Evolutionary conservation across 164 flowering plant species (phyloP), one percentile per base, ranked within the genome.

Genomic region (Magnolia sinica): DNA sequence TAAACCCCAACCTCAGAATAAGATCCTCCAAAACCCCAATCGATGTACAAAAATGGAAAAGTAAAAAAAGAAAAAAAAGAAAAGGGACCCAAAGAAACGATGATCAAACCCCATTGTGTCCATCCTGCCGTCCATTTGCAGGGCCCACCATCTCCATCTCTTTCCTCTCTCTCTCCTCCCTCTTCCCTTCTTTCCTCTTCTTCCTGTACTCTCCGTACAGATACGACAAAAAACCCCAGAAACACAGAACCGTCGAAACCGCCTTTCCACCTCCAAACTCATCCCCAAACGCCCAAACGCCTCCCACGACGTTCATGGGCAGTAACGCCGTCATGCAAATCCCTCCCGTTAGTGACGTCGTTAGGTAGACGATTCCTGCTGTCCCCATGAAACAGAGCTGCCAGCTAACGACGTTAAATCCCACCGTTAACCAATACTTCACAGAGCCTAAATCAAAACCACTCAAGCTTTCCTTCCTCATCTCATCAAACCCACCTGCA

Each of bases 311-410:
- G 78, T 89, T 91, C 81, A 87, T 74, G 18, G 86, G 89, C 80
- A 91, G 65, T 68, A 93, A 70, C 69, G 96, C 93, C 80, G 95
- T 93, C 90, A 85, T 88, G 89, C 96, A 93, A 11, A 93, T 84
- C 73, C 93, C 98, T 2, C 92, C 87, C 7, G 92, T 91, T 20
- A 93, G 29, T 19, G 91, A 87, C 64, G 89, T 84, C 29, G 98
- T 92, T 80, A 91, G 27, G 80, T 84, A 93, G 64, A 93, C 92
- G 80, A 91, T 80, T 77, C 98, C 98, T 1, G 98, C 93, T 9
- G 98, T 89, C 16, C 95, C 98, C 89, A 91, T 79, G 79, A 93
- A 91, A 75, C 88, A 86, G 58, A 91, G 19, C 83, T 93, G 96
- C 98, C 98, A 93, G 20, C 81, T 79, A 18, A 88, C 74, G 37